Conservation (phyloP, 305 asterid species). For the Fraxinus dipetala region DNA sequence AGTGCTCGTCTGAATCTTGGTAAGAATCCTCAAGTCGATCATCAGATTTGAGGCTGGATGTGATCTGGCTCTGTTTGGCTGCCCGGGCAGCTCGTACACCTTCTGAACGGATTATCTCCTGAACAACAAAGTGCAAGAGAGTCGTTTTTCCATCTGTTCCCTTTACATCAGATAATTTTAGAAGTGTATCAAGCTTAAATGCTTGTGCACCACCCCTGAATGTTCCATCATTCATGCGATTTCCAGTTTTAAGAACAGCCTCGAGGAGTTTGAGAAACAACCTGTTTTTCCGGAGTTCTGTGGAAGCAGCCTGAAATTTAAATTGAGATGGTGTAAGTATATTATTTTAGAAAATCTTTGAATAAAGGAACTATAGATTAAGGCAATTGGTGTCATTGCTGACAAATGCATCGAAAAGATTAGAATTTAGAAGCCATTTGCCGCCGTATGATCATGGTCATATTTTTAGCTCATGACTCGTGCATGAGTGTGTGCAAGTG, state of each 20-base stretch:
- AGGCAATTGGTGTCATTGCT: background rate
- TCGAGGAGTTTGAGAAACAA: constrained; percentile 21
- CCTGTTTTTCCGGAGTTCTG: constrained; percentile 17
- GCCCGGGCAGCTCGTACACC: background rate
- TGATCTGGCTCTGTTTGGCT: background rate
- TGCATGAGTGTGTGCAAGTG: background rate
- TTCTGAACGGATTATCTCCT: constrained; percentile 14
- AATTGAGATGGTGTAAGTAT: background rate
- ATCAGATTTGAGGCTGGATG: background rate
- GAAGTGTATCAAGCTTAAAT: constrained; percentile 23
- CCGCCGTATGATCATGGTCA: background rate
- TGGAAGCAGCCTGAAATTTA: constrained; percentile 10
- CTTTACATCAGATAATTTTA: constrained; percentile 14
- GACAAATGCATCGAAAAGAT: background rate
- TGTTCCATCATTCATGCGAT: constrained; percentile 23
- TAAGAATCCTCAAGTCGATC: background rate
- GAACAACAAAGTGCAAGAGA: constrained; percentile 19
- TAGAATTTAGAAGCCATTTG: background rate
- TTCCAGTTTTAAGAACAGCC: constrained; percentile 21
- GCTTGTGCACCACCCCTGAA: constrained; percentile 14
- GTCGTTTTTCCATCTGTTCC: constrained; percentile 23
- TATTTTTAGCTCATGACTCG: background rate
- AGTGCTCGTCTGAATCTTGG: background rate
- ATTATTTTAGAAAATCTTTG: background rate
- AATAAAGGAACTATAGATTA: background rate